These are phyloP conservation scores for Linnemannia hyalina DNA, from an alignment of 192 early-diverging fungal genomes.

Conservation along the genomic window DNA sequence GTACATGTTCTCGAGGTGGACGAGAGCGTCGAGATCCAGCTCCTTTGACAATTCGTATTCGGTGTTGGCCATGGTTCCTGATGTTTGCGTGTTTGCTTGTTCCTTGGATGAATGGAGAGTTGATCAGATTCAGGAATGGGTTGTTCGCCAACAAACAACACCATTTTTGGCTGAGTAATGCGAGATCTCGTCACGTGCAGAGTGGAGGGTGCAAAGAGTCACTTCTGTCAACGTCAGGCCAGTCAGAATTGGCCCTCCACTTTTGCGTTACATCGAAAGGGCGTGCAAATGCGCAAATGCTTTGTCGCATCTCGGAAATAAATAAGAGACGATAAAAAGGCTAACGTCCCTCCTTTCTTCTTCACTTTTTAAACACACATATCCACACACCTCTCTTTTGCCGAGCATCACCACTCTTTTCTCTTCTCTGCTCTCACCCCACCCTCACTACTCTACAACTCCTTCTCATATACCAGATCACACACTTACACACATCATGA, in stretches of 20 bases:
- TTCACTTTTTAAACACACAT: not conserved
- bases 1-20: slow-evolving; percentile 66
- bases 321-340: not conserved
- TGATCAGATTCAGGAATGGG: not conserved
- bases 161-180: not conserved
- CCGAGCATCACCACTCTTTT: not conserved
- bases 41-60: slow-evolving; percentile 49
- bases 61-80: slow-evolving; percentile 12
- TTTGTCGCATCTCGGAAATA: not conserved
- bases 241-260: too few relatives aligned
- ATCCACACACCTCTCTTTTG: not conserved
- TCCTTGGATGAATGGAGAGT: not conserved
- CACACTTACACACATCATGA: slow-evolving; percentile 20
- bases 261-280: not conserved
- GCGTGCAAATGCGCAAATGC: not conserved
- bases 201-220: not conserved
- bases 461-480: slow-evolving; percentile 3
- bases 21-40: slow-evolving; percentile 60
- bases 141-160: not conserved
- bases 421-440: not conserved
- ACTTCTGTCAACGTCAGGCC: not conserved
- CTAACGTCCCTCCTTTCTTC: not conserved
- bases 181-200: not conserved
- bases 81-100: not conserved
- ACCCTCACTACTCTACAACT: not conserved